A percentile compares a stretch with the other conserved stretches of the same genome.
Evolutionary conservation across 2,329 filamentous ascomycete species (phyloP).

Genomic region (Paraphaeosphaeria minitans): DNA sequence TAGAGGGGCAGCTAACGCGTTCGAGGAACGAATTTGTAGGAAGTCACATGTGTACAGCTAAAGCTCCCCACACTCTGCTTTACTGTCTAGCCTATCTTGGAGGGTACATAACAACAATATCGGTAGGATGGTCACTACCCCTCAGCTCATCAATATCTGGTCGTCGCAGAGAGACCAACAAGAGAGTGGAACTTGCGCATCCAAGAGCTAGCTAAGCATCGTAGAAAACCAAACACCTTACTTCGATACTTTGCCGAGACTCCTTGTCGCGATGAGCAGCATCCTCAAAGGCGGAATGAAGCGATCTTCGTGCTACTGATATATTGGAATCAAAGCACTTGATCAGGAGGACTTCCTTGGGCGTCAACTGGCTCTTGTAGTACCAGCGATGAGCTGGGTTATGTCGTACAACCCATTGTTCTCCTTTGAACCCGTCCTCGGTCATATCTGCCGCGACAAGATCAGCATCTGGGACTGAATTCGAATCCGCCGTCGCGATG

Average conservation of each 20-base stretch:
- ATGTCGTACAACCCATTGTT: slow-evolving; percentile 28
- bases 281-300: slow-evolving; percentile 35
- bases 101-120: slow-evolving; percentile 12
- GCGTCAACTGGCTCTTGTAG: slow-evolving; percentile 27
- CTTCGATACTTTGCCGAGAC: slow-evolving; percentile 32
- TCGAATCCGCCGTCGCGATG: slow-evolving; percentile 31
- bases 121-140: slow-evolving; percentile 9
- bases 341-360: slow-evolving; percentile 31
- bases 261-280: slow-evolving; percentile 16
- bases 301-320: slow-evolving; percentile 23
- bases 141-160: slow-evolving; percentile 9
- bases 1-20: slow-evolving; percentile 7
- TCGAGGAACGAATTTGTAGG: neutral
- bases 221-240: slow-evolving; percentile 29
- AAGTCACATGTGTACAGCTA: slow-evolving; percentile 6
- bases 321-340: slow-evolving; percentile 33
- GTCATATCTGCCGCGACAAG: slow-evolving; percentile 29
- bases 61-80: slow-evolving; percentile 16
- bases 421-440: slow-evolving; percentile 26
- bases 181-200: slow-evolving; percentile 12
- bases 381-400: slow-evolving; percentile 29
- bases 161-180: neutral
- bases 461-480: slow-evolving; percentile 29
- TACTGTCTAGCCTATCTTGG: slow-evolving; percentile 14
- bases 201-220: slow-evolving; percentile 15